Evolutionary conservation across 2,329 filamentous ascomycete species (phyloP), one percentile per base, ranked within the genome.

Genomic region (Chlorencoelia australis): DNA sequence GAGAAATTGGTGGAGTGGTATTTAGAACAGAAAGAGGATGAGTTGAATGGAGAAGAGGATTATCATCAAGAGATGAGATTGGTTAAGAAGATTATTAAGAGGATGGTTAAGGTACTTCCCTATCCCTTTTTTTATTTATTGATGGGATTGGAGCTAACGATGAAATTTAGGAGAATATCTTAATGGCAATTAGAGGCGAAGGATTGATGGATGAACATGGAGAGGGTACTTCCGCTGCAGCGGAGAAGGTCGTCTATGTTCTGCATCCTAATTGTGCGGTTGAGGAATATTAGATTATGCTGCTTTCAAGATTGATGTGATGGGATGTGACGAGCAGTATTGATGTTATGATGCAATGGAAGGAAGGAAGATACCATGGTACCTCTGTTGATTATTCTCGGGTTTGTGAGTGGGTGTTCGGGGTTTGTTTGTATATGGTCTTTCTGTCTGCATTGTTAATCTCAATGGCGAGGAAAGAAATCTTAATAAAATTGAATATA

Each of bases 261-360:
- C 57, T 98, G 48, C 91, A 98, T 64, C 91, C 91, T 40, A 96
- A 96, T 63, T 94, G 85, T 56, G 84, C 83, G 0, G 69, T 93
- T 7, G 88, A 94, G 47, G 54, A 59, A 41, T 49, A 52, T 35
- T 53, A 30, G 42, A 18, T 36, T 15, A 13, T 25, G n/a, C n/a
- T n/a, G n/a, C n/a, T n/a, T n/a, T n/a, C 22, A 22, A 18, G 7
- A 6, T 31, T 36, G 20, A 6, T 14, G 9, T 18, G 19, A 4
- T 9, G 24, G 17, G 5, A 18, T 29, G 11, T 8, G 13, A 29
- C 24, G 10, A 28, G 10, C 13, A 16, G 26, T 13, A n/a, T n/a
- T n/a, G 7, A 36, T 24, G 26, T 24, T 7, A 35, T 35, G 13
- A n/a, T 38, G 21, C 28, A 33, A 34, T 8, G 9, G 21, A 7